Base-by-base conservation (phyloP, 2,329 filamentous ascomycete genomes). In the Fusarium sulawesiense region DNA sequence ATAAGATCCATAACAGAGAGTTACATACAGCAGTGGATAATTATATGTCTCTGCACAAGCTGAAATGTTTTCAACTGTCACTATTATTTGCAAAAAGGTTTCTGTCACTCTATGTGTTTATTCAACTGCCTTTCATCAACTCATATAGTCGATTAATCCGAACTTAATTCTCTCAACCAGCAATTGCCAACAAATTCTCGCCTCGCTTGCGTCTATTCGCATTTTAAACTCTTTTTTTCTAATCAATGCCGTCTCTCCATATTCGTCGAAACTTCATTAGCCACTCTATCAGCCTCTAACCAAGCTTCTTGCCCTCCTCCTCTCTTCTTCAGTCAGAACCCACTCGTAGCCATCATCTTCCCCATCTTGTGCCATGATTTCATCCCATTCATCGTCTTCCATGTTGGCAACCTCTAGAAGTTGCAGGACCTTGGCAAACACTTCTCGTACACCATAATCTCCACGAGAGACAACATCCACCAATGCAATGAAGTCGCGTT, bases 301-400 rank as follows among this genome's bases (percentile, higher is more conserved):
- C 79, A 96, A 88, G 7, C 83, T 89, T 76, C 93, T 88, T 12
- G 92, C 92, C 75, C 88, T 87, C 70, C 84, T 85, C 77, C 92
- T 89, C 82, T 97, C 94, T 60, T 94, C 93, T 44, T 86, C 85
- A 62, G 86, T 91, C 68, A 94, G 74, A 47, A 91, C 86, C 92
- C 92, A 94, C 53, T 86, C 85, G 76, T 96, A 89, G 13, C 88
- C 91, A 51, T 88, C 90, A 14, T 72, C 68, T 49, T 89, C 87
- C 37, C 82, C 85, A 32, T 84, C 80, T 25, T 78, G 63, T 42
- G 85, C 81, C 9, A 80, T 76, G 41, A 94, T 80, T 79, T 96
- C 93, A 49, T 95, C 92, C 92, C 94, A 97, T 80, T 98, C 95
- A 61, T 98, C 94, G 34, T 96, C 93, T 78, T 98, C 94, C 93